Evolutionary conservation across 2,329 filamentous ascomycete genomes (phyloP), one percentile per base, ranked within the genome.

Genomic region (Biscogniauxia mediterranea): DNA sequence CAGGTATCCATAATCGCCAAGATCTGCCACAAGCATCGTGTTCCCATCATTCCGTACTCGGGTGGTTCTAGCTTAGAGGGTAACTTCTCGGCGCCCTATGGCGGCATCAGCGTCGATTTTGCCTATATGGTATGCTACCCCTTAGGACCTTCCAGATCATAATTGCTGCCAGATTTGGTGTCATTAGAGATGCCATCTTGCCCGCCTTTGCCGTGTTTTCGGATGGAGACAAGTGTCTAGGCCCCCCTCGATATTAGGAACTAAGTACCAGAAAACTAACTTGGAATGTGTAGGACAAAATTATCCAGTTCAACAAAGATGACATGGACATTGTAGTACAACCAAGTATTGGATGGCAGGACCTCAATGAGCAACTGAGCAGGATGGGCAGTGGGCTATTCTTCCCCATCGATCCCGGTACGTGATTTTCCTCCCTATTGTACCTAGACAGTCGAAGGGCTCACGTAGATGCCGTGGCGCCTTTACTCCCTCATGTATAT

Each of bases 281-380:
- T 7, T n/a, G 26, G 17, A 42, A 8, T 15, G 19, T n/a, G 3
- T 5, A 68, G 66, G 89, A 96, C 73, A 81, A 88, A 69, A 89
- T 97, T 25, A 68, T 97, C 28, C 81, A 88, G 58, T 81, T 97
- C 60, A 90, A 96, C 74, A 88, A 90, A 67, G 89, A 91, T 3
- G 93, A 97, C 73, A 92, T 97, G 90, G 93, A 97, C 69, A 83
- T 97, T 55, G 91, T 96, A 4, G 92, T 97, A 2, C 93, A 97
- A 74, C 93, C 93, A 2, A 91, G 90, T 6, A 89, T 97, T 9
- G 89, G 90, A n/a, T 97, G 93, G 93, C 93, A 96, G 83, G 87
- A 90, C 57, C 78, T 97, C 61, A 97, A 97, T 70, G 86, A 89
- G 66, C 78, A 85, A 68, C 74, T 88, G 53, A 82, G 87, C 55